A percentile compares a stretch with the other conserved stretches of the same genome.
These are phyloP conservation scores for Globisporangium cylindrosporum DNA, from an alignment of 352 stramenopile genomes.

Conservation along the genomic window DNA sequence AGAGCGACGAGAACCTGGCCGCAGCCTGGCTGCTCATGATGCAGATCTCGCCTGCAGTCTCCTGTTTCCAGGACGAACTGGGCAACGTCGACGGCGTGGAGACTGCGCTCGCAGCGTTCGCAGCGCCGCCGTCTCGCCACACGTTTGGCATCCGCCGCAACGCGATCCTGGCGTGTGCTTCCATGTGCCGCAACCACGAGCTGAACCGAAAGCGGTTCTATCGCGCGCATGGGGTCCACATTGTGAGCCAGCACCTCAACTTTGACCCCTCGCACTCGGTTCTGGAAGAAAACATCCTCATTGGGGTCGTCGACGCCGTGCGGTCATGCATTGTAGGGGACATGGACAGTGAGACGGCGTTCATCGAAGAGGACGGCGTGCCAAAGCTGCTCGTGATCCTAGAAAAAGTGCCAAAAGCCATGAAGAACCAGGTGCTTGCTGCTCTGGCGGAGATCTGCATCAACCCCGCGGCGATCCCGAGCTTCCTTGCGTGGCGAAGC, in stretches of 20 bases:
- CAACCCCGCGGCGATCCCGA: conserved; percentile 68
- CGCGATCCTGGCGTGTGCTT: conserved; percentile 52
- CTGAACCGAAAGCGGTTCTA: conserved; percentile 52
- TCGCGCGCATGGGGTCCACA: conserved; percentile 39
- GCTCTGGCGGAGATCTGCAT: conserved; percentile 66
- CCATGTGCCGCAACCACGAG: conserved; percentile 52
- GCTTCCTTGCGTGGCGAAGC: conserved; percentile 58
- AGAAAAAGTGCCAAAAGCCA: conserved; percentile 39
- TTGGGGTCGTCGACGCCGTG: conserved; percentile 63
- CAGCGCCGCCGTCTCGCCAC: conserved; percentile 38
- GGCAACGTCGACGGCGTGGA: conserved; percentile 48
- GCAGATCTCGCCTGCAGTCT: conserved; percentile 32
- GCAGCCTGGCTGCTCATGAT: conserved; percentile 56
- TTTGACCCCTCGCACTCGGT: conserved; percentile 51
- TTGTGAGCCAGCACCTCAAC: conserved; percentile 39
- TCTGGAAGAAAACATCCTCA: conserved; percentile 67
- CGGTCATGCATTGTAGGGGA: conserved; percentile 62
- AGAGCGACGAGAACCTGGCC: conserved; percentile 36
- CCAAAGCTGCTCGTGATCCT: conserved; percentile 61
- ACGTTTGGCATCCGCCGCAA: conserved; percentile 68
- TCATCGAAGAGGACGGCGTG: conserved; percentile 62
- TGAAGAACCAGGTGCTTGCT: conserved; percentile 62
- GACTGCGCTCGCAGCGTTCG: conserved; percentile 46
- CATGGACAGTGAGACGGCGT: conserved; percentile 43
- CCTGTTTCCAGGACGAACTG: conserved; percentile 44